Base-by-base conservation (phyloP, 805 yeast genomes). In the Zygosaccharomyces siamensis region DNA sequence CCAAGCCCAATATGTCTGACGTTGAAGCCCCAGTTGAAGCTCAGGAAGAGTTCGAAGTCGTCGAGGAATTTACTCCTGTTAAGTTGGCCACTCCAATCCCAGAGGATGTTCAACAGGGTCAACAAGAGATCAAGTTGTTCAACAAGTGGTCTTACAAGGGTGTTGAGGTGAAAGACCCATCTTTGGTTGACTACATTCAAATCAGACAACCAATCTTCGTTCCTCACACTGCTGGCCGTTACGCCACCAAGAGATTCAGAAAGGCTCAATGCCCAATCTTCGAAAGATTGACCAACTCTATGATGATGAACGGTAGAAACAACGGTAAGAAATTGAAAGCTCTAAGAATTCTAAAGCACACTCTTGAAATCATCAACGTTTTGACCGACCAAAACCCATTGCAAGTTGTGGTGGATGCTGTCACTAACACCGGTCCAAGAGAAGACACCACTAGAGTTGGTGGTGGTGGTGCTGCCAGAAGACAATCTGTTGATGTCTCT, bases 261-360 rank as follows among this genome's bases (percentile, higher is more conserved):
- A 93, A 93, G 86, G 93, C 98, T 66, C 99, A 93, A 83, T 90
- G 97, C 81, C 98, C 98, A 72, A 85, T 93, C 76, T 76, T 93
- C 67, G 99, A 93, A 86, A 92, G 99, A 84, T 83, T 93, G 76
- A 92, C 98, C 79, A 92, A 93, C 92, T 86, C 99, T 61, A 83
- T 93, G 74, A 93, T 93, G 99, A 93, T 93, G 99, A 90, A 93
- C 86, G 99, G 99, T 83, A 92, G 98, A 84, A 93, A 93, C 95
- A 93, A 95, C 86, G 99, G 99, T 85, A 93, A 93, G 86, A 93
- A 93, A 83, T 88, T 95, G 77, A 90, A 92, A 87, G 99, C 99
- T 69, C 98, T 93, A 68, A 90, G 98, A 86, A 93, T 93, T 75
- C 89, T 93, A 76, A 88, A 95, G 84, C 99, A 93, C 84, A 92